Base-by-base conservation (phyloP, 2,329 filamentous ascomycete genomes). In the Gliomastix tumulicola region DNA sequence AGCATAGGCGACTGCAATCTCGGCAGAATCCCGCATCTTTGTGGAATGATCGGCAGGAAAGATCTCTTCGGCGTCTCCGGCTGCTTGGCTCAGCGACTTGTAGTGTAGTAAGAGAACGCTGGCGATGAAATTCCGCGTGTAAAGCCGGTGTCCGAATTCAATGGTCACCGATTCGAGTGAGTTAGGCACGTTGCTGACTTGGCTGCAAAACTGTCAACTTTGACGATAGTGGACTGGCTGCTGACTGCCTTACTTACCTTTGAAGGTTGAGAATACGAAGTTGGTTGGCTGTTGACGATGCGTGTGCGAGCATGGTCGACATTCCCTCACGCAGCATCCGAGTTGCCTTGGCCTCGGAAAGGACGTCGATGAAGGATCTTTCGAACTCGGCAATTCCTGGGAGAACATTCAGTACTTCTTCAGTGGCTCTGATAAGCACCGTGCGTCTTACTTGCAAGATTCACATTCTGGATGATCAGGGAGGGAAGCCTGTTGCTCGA, bases 301-400 rank as follows among this genome's bases (percentile, higher is more conserved):
- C 13, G n/a, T 36, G 27, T 5, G 35, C 35, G 9, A 36, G 23
- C 35, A 36, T 36, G 11, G 11, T 36, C 16, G 15, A 18, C 35
- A 36, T 31, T 3, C 23, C 19, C 12, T 17, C 9, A 5, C n/a
- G 27, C 16, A 36, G 27, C 35, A 32, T 32, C 7, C n/a, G n/a
- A 7, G n/a, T 11, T 9, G 30, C 30, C 12, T 19, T 32, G n/a
- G 18, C 15, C 13, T 19, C 18, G 13, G 30, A 32, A 17, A 32
- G 30, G 7, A 17, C 13, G 18, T 18, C 12, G 18, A 32, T 32
- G 18, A 32, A 32, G 4, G 12, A 15, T 12, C 18, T 7, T 18
- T 32, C 30, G 18, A 32, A 19, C 30, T 32, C 16, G 15, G 15
- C n/a, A 16, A 32, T 13, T 12, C 18, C 30, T 32, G 18, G 12